Conservation (phyloP, 1,284 basidiomycete species). For the Cronartium ribicola region DNA sequence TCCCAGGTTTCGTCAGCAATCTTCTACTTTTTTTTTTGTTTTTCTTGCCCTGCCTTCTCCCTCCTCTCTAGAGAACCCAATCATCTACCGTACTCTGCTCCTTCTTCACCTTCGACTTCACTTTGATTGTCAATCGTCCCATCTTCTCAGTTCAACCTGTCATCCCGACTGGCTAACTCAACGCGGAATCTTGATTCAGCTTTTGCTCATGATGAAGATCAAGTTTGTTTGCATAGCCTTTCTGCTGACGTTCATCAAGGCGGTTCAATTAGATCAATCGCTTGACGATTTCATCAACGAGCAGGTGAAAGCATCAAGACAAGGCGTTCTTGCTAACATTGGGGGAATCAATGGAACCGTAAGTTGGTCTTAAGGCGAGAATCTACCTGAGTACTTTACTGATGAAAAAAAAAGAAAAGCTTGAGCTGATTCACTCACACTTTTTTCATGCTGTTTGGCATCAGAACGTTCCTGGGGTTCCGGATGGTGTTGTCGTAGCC, state of each 20-base stretch:
- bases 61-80: too few relatives aligned
- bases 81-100: too few relatives aligned
- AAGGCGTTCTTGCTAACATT: background rate
- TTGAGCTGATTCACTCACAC: slow-evolving; percentile 52
- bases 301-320: background rate
- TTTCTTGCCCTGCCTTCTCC: too few relatives aligned
- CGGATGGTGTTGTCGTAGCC: background rate
- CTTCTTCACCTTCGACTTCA: too few relatives aligned
- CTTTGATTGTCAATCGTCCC: too few relatives aligned
- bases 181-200: too few relatives aligned
- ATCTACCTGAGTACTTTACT: slow-evolving; percentile 46
- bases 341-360: slow-evolving; percentile 3
- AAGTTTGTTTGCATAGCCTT: background rate
- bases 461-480: background rate
- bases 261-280: background rate
- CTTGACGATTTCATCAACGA: background rate
- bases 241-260: background rate
- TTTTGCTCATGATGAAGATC: background rate
- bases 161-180: too few relatives aligned
- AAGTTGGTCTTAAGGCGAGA: background rate
- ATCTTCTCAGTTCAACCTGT: too few relatives aligned
- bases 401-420: slow-evolving; percentile 56
- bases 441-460: background rate
- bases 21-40: too few relatives aligned
- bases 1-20: too few relatives aligned